Evolutionary conservation across 2,329 filamentous ascomycete genomes (phyloP), one percentile per base, ranked within the genome.

Genomic region (Aspergillus thermomutatus): DNA sequence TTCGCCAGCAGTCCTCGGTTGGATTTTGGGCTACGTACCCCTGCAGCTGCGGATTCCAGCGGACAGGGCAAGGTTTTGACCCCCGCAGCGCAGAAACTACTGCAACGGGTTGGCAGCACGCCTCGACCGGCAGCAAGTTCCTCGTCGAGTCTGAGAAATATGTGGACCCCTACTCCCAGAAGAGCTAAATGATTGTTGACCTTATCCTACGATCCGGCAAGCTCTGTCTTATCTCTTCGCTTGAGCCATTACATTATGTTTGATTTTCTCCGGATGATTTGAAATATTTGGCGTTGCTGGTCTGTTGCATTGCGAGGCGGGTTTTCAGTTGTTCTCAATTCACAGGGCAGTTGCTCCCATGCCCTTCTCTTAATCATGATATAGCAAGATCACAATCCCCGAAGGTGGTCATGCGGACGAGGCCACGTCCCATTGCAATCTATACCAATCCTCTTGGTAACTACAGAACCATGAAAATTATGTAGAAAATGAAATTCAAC

Each of bases 31-130:
- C 51, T 68, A 4, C 64, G 65, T 5, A 66, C 68, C 1, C 66
- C 67, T 14, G 59, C 60, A 40, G 59, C 60, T 21, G 57, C 54
- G 56, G 61, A 50, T 26, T 63, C 60, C 34, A 66, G 50, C 17
- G 57, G 50, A 21, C 52, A 57, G 27, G 63, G 64, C 28, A 72
- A 75, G 63, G 67, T 71, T 54, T 66, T 79, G 55, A 79, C 77
- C 3, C 76, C 77, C 17, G 77, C 77, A 1, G 77, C 75, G 25
- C 75, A 77, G 58, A 74, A 71, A 57, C 60, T 79, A 55, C 66
- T 78, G 57, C 67, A 72, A 43, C 70, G 66, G 50, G 67, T 77
- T n/a, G 73, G 71, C 26, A 69, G 61, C 49, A 77, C 74, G 7
- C 73, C 74, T 21, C 61, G 63, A 46, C 52, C 53, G n/a, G 43